Base-by-base conservation (phyloP, 768 basidiomycete genomes). In the Leccinellum albellum region DNA sequence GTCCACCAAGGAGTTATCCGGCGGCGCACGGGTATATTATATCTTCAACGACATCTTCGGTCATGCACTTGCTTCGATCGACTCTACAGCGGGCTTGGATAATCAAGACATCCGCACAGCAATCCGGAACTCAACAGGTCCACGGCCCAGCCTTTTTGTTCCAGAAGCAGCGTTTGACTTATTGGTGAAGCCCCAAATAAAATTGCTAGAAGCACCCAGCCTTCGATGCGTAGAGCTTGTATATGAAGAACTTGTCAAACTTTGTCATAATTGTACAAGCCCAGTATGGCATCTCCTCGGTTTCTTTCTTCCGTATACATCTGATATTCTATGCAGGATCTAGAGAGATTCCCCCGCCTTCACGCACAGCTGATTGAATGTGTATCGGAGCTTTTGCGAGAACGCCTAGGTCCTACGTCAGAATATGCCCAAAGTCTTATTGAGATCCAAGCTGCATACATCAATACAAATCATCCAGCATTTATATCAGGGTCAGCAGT, bases 31-130 rank as follows among this genome's bases (percentile, higher is more conserved):
- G 53, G 94, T 99, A 74, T 98, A 98, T 75, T 98, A 98, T 76
- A 98, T 99, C 70, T 99, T 99, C 82, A 94, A 98, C 70, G 97
- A 98, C 66, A 85, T 98, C 53, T 99, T 98, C 67, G 97, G 97
- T 2, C 81, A 89, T 51, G 97, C 96, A 1, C 84, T 99, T 7
- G 82, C 85, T 54, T 88, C 84, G 6, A 92, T 99, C 66, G 90
- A 98, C 68, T 87, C 97, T 1, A 93, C 94, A 14, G 81, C 85
- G 49, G 95, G 95, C 68, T 79, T 99, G 54, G 94, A 94, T 57
- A 86, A 90, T 57, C 89, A 91, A 64, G 97, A 99, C 69, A 98
- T 99, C 68, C 85, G 96, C 23, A 99, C 97, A 5, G 97, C 97
- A 26, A 99, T 99, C 62, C 85, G 97, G 28, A 99, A 99, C 70